A percentile compares a stretch with the other conserved stretches of the same genome.
These are phyloP conservation scores for Dysphania ambrosioides DNA, from an alignment of 148 eudicot species.

Conservation along the genomic window DNA sequence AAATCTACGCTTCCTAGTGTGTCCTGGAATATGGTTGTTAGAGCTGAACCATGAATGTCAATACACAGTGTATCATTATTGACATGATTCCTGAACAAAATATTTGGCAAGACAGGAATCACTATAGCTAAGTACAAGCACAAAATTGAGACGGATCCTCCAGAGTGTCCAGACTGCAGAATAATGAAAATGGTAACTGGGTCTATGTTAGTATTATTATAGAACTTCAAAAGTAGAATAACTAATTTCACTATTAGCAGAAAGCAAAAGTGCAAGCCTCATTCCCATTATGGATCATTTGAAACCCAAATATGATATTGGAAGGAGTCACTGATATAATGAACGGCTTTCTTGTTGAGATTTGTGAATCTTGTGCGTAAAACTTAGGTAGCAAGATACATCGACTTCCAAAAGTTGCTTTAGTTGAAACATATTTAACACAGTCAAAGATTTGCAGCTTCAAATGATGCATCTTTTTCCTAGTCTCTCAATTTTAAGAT, in stretches of 20 bases:
- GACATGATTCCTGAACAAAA: background rate
- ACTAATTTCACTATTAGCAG: background rate
- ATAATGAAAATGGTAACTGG: background rate
- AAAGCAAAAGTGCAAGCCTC: background rate
- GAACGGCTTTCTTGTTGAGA: background rate
- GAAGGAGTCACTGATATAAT: slow-evolving; percentile 8
- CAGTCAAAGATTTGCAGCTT: slow-evolving; percentile 12
- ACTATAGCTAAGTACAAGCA: background rate
- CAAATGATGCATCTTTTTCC: slow-evolving; percentile 15
- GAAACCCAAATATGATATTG: background rate
- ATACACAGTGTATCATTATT: background rate
- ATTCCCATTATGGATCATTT: background rate
- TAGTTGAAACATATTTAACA: background rate
- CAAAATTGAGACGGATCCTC: background rate
- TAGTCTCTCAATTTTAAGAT: slow-evolving; percentile 6
- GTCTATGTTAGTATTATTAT: background rate
- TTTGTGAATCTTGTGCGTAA: background rate
- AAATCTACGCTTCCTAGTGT: background rate
- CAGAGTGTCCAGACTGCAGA: background rate
- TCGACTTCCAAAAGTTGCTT: slow-evolving; percentile 11
- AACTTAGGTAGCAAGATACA: background rate
- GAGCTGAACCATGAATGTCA: background rate
- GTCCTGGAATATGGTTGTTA: background rate
- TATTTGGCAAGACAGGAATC: background rate
- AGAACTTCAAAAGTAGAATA: background rate